These are phyloP conservation scores for Chlamydomonas reinhardtii DNA, from an alignment of 163 green algal genomes.

Conservation along the genomic window DNA sequence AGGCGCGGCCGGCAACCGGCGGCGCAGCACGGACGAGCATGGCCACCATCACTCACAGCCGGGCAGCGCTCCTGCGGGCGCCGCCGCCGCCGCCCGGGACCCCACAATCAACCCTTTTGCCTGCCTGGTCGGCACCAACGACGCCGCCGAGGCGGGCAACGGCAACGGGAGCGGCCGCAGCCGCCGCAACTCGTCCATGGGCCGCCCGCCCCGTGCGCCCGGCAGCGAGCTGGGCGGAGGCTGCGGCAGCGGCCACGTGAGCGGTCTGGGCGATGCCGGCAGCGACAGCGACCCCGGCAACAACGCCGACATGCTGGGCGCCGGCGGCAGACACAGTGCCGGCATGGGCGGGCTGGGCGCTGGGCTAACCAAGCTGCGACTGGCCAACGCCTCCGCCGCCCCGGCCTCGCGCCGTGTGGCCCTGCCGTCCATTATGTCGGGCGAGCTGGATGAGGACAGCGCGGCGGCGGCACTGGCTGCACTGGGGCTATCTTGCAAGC, in stretches of 20 bases:
- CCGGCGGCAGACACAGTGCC: no score
- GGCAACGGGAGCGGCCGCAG: not conserved
- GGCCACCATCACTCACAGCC: not conserved
- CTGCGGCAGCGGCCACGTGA: not conserved
- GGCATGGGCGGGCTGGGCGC: no score
- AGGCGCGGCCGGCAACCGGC: no score
- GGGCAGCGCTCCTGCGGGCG: not conserved
- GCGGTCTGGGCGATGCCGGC: not conserved
- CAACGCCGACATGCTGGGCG: no score
- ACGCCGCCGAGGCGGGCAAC: not conserved
- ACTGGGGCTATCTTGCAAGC: not conserved
- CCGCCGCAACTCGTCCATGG: not conserved
- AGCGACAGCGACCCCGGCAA: not conserved
- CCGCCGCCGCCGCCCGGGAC: not conserved
- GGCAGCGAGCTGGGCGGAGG: not conserved
- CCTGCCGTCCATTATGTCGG: constrained; percentile 28
- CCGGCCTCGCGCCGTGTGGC: not conserved
- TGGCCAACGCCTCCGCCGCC: no score
- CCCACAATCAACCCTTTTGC: constrained; percentile 41
- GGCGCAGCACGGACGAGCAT: not conserved
- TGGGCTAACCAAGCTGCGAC: no score
- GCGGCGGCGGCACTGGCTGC: constrained; percentile 18
- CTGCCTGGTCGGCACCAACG: not conserved
- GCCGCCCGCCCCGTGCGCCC: constrained; percentile 8
- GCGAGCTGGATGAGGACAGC: constrained; percentile 15